Conservation (phyloP, 768 basidiomycete genomes). For the Kwoniella botswanensis region DNA sequence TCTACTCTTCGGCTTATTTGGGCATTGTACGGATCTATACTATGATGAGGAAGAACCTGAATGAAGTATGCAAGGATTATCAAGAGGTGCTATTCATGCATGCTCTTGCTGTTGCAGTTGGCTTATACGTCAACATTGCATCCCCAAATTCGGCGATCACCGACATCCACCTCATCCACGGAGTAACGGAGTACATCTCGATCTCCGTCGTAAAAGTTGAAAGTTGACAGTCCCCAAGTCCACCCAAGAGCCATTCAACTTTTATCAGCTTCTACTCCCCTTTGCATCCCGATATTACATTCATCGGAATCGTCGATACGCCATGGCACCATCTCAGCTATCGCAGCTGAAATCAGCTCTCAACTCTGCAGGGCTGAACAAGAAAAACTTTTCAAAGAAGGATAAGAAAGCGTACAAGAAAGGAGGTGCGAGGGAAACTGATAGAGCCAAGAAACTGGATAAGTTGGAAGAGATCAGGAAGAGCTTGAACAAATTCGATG, state of each 20-base stretch:
- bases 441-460: slow-evolving; percentile 69
- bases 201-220: slow-evolving; percentile 19
- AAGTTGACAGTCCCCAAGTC: background rate
- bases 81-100: no score
- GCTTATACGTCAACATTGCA: slow-evolving; percentile 4
- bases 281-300: background rate
- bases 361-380: slow-evolving; percentile 75
- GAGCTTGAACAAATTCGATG: slow-evolving; percentile 90
- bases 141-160: background rate
- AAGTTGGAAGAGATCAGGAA: slow-evolving; percentile 82
- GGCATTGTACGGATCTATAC: no score
- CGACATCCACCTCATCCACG: background rate
- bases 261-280: background rate
- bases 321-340: slow-evolving; percentile 72
- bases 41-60: no score
- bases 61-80: no score
- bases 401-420: slow-evolving; percentile 74
- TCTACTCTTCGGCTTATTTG: background rate
- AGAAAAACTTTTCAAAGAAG: slow-evolving; percentile 62
- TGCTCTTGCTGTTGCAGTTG: no score
- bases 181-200: background rate
- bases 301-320: slow-evolving; percentile 30
- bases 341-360: slow-evolving; percentile 87
- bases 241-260: background rate
- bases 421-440: slow-evolving; percentile 69